phyloP scores from a whole-genome alignment of 2,329 filamentous ascomycete genomes.

The Hymenoscyphus albidus region DNA sequence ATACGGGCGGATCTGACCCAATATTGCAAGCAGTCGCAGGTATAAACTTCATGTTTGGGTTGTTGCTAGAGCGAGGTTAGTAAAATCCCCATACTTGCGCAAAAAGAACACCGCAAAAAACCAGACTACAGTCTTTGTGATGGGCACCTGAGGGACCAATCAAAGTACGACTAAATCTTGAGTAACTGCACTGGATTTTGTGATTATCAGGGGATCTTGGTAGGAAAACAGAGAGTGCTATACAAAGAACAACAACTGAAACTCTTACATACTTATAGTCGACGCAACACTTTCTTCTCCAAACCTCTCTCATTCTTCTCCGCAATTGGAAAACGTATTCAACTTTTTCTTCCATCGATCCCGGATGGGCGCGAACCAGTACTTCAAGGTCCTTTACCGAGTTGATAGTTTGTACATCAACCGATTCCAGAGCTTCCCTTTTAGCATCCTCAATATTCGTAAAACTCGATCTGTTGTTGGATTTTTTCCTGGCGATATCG shows the following conservation, averaged over 20 bases:
- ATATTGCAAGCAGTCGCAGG: background rate
- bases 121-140: no score
- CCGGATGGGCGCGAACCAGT: background rate
- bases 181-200: no score
- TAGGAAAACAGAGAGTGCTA: no score
- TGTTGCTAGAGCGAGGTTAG: background rate
- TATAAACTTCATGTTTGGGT: background rate
- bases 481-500: no score
- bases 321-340: background rate
- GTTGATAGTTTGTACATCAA: background rate
- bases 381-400: background rate
- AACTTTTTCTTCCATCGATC: background rate
- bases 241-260: background rate
- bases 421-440: background rate
- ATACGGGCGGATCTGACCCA: background rate
- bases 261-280: background rate
- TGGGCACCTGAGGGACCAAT: no score
- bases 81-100: background rate
- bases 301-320: background rate
- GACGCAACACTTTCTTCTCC: background rate
- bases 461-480: no score
- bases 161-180: no score
- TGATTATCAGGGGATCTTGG: no score
- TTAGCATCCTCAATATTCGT: background rate
- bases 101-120: no score